Conservation (phyloP, 140 eudicot species). For the Artemisia princeps region DNA sequence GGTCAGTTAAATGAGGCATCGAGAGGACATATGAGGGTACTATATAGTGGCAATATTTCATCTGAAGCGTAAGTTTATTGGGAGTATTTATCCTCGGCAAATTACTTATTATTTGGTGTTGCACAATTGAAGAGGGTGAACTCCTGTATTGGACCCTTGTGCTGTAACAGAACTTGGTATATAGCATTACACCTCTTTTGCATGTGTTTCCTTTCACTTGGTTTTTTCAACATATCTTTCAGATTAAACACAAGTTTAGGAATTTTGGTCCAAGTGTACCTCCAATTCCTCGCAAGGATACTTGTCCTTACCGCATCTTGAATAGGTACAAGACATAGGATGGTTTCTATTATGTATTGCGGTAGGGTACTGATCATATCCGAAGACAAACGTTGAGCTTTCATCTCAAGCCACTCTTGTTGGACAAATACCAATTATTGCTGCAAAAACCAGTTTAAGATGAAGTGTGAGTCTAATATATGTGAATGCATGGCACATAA, state of each 20-base stretch:
- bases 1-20: no score
- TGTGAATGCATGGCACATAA: no score
- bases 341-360: no score
- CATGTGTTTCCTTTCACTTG: neutral
- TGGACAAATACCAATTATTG: neutral
- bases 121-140: neutral
- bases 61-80: neutral
- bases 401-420: neutral
- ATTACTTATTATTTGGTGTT: neutral
- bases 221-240: no score
- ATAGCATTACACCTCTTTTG: conserved; percentile 6
- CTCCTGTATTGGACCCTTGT: conserved; percentile 20
- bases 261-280: no score
- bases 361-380: no score
- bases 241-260: no score
- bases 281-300: no score
- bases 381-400: neutral
- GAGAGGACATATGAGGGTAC: no score
- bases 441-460: neutral
- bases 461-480: neutral
- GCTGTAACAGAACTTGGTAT: conserved; percentile 6
- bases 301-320: no score
- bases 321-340: no score
- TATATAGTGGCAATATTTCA: neutral
- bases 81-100: conserved; percentile 7